Evolutionary conservation across 139 green algal species (phyloP), one percentile per base, ranked within the genome.

Genomic region (Chlorokybus atmophyticus): DNA sequence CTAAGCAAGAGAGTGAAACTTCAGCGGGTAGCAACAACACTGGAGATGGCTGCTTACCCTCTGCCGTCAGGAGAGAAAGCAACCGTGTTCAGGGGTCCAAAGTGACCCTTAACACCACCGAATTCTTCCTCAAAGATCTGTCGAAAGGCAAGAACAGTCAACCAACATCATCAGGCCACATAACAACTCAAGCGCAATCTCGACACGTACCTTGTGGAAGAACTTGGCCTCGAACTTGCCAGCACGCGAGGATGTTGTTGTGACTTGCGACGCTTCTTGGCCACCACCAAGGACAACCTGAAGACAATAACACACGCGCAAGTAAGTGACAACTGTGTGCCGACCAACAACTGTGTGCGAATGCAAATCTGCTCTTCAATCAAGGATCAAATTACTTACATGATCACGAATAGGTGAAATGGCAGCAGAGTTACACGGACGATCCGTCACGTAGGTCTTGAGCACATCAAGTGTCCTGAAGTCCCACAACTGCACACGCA

Each of bases 91-190:
- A 98, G 87, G 35, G 92, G 92, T 0, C 90, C 90, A 62, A 99
- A 99, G 64, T 98, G 92, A 0, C 92, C 92, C n/a, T 85, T 73
- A 30, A 95, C 87, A 27, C 80, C 80, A 19, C 86, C 92, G 75
- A 99, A 90, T 79, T 96, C 87, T 59, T 99, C 91, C 39, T 79
- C 57, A 68, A 84, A 95, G 7, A 95, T 84, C 83, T 89, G 74
- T 10, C 42, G 24, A 50, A 55, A 55, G 17, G 21, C 17, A 32
- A 19, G 19, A 55, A 32, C 21, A n/a, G 32, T 25, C 53, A 60
- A n/a, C n/a, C n/a, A n/a, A n/a, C n/a, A n/a, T n/a, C n/a, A n/a
- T n/a, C n/a, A n/a, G n/a, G n/a, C n/a, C 25, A 24, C 25, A 42
- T 3, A 3, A 29, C 4, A n/a, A n/a, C n/a, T n/a, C n/a, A n/a